These are phyloP conservation scores for Ceratocystis ficicola DNA, from an alignment of 2,329 filamentous ascomycete genomes.

Conservation along the genomic window DNA sequence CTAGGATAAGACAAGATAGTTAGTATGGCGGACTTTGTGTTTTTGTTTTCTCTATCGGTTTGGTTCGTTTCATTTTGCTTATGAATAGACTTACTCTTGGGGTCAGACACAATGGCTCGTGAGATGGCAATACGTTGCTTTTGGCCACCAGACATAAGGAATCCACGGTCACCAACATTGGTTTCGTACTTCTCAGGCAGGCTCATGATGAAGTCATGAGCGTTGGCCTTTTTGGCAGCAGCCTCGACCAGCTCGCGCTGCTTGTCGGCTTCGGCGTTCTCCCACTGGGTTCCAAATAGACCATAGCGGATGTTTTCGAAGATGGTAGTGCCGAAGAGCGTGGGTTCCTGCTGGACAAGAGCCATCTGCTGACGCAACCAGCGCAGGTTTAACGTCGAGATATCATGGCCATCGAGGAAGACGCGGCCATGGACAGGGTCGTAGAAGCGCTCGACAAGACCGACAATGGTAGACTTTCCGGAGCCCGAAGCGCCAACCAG, in stretches of 20 bases:
- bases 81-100: conserved; percentile 46
- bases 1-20: conserved; percentile 25
- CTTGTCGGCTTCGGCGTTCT: conserved; percentile 54
- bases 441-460: conserved; percentile 88
- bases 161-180: conserved; percentile 88
- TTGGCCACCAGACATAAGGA: conserved; percentile 84
- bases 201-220: conserved; percentile 74
- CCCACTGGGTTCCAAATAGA: conserved; percentile 69
- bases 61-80: not conserved
- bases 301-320: conserved; percentile 84
- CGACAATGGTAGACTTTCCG: conserved; percentile 89
- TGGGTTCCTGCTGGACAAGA: conserved; percentile 84
- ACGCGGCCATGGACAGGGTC: conserved; percentile 71
- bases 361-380: conserved; percentile 91
- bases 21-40: not conserved
- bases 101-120: conserved; percentile 77
- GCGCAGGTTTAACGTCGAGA: conserved; percentile 67
- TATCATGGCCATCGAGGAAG: conserved; percentile 69
- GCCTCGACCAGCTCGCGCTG: conserved; percentile 60
- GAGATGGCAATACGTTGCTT: conserved; percentile 96
- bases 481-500: conserved; percentile 89
- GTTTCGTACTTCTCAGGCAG: conserved; percentile 87
- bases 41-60: not conserved
- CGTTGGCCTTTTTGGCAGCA: conserved; percentile 83
- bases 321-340: conserved; percentile 80